phyloP scores from a whole-genome alignment of 257 asterid genomes.

The Lavandula angustifolia region DNA sequence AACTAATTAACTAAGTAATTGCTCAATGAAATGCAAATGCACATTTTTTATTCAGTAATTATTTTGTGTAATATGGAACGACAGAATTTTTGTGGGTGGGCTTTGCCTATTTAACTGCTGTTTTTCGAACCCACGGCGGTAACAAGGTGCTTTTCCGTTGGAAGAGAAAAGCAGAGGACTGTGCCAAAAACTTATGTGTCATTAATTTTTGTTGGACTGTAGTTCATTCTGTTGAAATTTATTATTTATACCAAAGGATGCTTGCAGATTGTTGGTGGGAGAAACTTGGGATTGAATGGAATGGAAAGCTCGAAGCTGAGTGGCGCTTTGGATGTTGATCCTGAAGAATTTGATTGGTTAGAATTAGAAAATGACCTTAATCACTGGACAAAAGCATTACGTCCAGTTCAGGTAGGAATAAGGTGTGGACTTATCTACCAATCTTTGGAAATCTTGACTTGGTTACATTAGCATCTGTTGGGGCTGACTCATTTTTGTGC shows the following conservation, averaged over 20 bases:
- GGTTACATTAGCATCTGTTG: slow-evolving; percentile 17
- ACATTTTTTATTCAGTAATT: background rate
- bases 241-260: background rate
- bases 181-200: background rate
- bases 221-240: slow-evolving; percentile 5
- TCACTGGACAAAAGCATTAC: slow-evolving; percentile 81
- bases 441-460: slow-evolving; percentile 22
- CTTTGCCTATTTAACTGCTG: no score
- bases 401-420: slow-evolving; percentile 85
- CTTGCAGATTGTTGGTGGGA: slow-evolving; percentile 79
- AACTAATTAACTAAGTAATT: background rate
- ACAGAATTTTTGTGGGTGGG: no score
- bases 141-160: background rate
- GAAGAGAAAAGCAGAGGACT: background rate
- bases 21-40: background rate
- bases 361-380: slow-evolving; percentile 69
- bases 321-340: slow-evolving; percentile 38
- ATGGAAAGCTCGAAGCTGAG: slow-evolving; percentile 43
- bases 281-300: slow-evolving; percentile 43
- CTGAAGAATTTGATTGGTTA: slow-evolving; percentile 66
- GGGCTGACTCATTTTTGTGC: slow-evolving; percentile 25
- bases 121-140: no score
- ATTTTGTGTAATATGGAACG: no score
- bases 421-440: slow-evolving; percentile 36
- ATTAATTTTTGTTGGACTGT: background rate